A percentile compares a stretch with the other conserved stretches of the same genome.
Conservation (phyloP, 2,329 filamentous ascomycete genomes). For the Colletotrichum nymphaeae region DNA sequence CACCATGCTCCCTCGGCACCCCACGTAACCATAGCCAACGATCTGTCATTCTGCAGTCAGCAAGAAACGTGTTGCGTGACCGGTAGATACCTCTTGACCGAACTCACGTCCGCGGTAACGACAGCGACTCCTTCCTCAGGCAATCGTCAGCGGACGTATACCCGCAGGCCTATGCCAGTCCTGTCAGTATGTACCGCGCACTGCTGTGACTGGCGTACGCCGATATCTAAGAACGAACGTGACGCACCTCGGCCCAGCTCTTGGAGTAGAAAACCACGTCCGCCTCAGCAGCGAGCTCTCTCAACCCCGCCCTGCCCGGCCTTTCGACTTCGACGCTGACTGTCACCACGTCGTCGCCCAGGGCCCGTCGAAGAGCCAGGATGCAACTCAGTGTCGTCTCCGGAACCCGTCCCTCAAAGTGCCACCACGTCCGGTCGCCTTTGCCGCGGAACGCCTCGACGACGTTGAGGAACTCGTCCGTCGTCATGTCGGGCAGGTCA, state of each 20-base stretch:
- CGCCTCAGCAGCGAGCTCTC: constrained; percentile 68
- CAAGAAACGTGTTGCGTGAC: constrained; percentile 1
- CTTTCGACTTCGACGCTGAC: constrained; percentile 82
- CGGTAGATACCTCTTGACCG: constrained; percentile 5
- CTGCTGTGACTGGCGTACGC: background rate
- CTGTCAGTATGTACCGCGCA: constrained; percentile 7
- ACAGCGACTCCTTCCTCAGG: constrained; percentile 56
- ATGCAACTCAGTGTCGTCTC: constrained; percentile 71
- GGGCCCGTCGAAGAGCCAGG: constrained; percentile 57
- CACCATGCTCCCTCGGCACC: constrained; percentile 59
- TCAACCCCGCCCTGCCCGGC: constrained; percentile 69
- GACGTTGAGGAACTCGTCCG: constrained; percentile 66
- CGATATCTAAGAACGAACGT: background rate
- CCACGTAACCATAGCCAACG: constrained; percentile 69
- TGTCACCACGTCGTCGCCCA: constrained; percentile 24
- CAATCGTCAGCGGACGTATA: constrained; percentile 60
- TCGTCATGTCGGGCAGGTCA: constrained; percentile 74
- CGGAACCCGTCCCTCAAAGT: constrained; percentile 75
- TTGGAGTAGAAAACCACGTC: constrained; percentile 81
- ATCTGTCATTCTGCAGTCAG: constrained; percentile 44
- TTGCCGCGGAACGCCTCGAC: constrained; percentile 49
- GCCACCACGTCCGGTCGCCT: constrained; percentile 68
- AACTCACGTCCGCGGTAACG: constrained; percentile 57
- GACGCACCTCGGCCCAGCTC: constrained; percentile 74
- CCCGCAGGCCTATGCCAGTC: constrained; percentile 42